phyloP scores from a whole-genome alignment of 768 basidiomycete genomes.

The Pleurotus ostreatus region DNA sequence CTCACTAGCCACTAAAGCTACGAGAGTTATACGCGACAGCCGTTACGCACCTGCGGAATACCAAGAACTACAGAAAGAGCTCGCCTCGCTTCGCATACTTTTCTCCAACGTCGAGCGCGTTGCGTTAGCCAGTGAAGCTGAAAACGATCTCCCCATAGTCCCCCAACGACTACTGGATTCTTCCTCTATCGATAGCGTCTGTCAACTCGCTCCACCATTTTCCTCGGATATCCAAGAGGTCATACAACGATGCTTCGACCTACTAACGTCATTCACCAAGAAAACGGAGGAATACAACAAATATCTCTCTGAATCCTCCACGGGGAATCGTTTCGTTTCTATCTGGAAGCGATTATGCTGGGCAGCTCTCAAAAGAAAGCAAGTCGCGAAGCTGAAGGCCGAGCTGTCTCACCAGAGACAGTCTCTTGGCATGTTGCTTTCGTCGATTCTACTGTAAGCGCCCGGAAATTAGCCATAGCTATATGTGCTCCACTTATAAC shows the following conservation, averaged over 20 bases:
- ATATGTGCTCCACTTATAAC: not conserved
- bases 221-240: not conserved
- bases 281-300: not conserved
- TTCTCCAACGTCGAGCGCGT: not conserved
- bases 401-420: not conserved
- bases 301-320: not conserved
- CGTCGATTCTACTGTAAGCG: not conserved
- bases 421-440: not conserved
- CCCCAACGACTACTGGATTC: not conserved
- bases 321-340: not conserved
- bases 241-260: not conserved
- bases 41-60: not conserved
- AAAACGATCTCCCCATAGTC: too few species aligned
- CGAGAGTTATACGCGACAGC: not conserved
- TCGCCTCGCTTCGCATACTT: not conserved
- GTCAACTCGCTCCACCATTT: not conserved
- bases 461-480: too few species aligned
- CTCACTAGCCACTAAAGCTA: not conserved
- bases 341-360: constrained; percentile 5
- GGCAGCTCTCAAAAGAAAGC: not conserved
- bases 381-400: not conserved
- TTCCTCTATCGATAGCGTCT: not conserved
- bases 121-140: not conserved
- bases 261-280: not conserved
- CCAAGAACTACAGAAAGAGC: not conserved